A percentile compares a stretch with the other conserved stretches of the same genome.
These are phyloP conservation scores for Thielaviopsis ethacetica DNA, from an alignment of 2,329 filamentous ascomycete species.

Conservation along the genomic window DNA sequence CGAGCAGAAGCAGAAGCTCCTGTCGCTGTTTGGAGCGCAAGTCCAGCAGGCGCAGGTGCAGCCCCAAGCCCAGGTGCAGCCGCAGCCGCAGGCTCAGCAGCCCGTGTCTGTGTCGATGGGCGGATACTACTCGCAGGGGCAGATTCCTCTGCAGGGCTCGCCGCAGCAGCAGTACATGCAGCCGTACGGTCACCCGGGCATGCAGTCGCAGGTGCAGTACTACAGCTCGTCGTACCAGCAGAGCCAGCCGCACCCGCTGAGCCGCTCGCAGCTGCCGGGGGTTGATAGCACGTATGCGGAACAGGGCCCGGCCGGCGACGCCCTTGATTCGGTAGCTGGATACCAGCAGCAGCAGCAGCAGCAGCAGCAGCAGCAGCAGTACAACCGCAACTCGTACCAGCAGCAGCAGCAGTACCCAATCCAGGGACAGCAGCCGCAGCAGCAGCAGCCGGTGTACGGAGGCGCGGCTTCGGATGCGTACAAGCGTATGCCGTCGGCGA, in stretches of 20 bases:
- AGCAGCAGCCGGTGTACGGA: neutral
- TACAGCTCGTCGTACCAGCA: slow-evolving; percentile 9
- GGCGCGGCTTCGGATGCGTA: slow-evolving; percentile 1
- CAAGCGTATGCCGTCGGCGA: slow-evolving; percentile 28
- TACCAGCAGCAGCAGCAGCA: neutral
- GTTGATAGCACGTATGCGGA: neutral
- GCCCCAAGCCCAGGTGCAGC: neutral
- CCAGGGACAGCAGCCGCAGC: neutral
- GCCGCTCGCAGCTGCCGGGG: slow-evolving; percentile 8
- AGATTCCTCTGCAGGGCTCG: slow-evolving; percentile 2
- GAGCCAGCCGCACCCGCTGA: slow-evolving; percentile 9
- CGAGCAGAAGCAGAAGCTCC: slow-evolving; percentile 29
- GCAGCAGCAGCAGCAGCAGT: neutral
- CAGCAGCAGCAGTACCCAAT: neutral
- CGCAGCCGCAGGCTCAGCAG: neutral
- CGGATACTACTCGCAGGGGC: slow-evolving; percentile 1
- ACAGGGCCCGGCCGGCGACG: neutral
- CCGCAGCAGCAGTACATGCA: slow-evolving; percentile 8
- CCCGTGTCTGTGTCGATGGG: neutral
- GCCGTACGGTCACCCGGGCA: slow-evolving; percentile 6
- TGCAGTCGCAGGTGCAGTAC: slow-evolving; percentile 1
- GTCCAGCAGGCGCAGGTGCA: neutral
- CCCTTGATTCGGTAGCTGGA: neutral
- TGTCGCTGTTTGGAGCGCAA: slow-evolving; percentile 47
- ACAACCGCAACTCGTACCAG: neutral